Evolutionary conservation across 176 grass and related monocot species (phyloP).

Genomic region (Carex kokanica): DNA sequence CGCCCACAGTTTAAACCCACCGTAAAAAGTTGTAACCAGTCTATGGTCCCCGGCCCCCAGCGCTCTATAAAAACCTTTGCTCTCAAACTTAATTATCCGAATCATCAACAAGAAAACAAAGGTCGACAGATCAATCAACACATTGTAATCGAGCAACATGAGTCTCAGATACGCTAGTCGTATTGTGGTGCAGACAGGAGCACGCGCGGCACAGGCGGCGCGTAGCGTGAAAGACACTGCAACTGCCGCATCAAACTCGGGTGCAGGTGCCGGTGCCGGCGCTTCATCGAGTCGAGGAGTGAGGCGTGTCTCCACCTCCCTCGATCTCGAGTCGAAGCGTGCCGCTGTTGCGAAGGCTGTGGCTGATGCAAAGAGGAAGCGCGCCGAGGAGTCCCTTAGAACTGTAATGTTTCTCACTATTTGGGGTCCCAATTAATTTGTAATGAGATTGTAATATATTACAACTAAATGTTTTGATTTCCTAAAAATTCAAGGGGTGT

Average conservation of each 20-base stretch:
- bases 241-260: slow-evolving; percentile 21
- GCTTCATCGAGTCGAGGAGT: slow-evolving; percentile 26
- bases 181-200: slow-evolving; percentile 26
- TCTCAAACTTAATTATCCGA: background rate
- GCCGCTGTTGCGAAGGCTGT: slow-evolving; percentile 22
- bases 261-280: slow-evolving; percentile 11
- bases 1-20: slow-evolving; percentile 2
- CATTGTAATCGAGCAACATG: slow-evolving; percentile 29
- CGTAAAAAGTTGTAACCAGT: background rate
- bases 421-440: slow-evolving; percentile 59
- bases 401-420: slow-evolving; percentile 77
- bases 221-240: slow-evolving; percentile 61
- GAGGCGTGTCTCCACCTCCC: slow-evolving; percentile 32
- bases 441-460: slow-evolving; percentile 4
- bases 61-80: background rate
- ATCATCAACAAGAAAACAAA: background rate
- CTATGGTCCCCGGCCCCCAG: background rate
- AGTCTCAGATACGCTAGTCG: slow-evolving; percentile 63
- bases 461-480: background rate
- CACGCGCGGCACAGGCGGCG: slow-evolving; percentile 42
- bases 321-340: slow-evolving; percentile 37
- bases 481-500: background rate
- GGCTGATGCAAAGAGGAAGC: slow-evolving; percentile 47
- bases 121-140: background rate
- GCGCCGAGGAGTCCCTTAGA: slow-evolving; percentile 56